Conservation (phyloP, 2,329 filamentous ascomycete genomes). For the Truncatella angustata region DNA sequence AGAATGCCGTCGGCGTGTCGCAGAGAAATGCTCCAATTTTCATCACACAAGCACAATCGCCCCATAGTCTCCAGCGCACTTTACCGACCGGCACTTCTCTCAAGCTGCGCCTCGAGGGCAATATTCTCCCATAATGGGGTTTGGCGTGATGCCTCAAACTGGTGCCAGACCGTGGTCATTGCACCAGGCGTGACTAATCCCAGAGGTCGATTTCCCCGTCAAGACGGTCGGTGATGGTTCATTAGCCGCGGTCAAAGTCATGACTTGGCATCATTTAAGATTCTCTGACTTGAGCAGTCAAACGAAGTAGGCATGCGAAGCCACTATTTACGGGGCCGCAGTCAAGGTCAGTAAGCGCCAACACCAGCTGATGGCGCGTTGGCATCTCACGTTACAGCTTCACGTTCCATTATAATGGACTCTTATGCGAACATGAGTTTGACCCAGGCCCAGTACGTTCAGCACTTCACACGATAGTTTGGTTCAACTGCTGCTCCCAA, state of each 20-base stretch:
- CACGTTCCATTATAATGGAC: not conserved
- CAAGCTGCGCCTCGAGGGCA: not conserved
- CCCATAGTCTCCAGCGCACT: not conserved
- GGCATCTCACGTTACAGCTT: constrained; percentile 3
- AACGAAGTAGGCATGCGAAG: not conserved
- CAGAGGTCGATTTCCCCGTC: no score
- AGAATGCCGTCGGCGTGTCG: constrained; percentile 4
- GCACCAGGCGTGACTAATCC: no score
- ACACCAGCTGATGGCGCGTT: not conserved
- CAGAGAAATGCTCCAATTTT: constrained; percentile 4
- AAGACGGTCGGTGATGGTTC: no score
- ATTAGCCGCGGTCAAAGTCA: not conserved
- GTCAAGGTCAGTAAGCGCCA: not conserved
- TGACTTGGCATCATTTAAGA: not conserved
- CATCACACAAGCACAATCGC: not conserved
- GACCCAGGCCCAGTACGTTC: no score
- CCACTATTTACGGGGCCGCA: not conserved
- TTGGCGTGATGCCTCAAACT: no score
- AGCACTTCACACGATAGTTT: no score
- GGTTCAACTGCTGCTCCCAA: no score
- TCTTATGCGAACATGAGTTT: no score
- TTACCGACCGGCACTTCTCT: not conserved
- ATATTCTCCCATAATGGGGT: not conserved
- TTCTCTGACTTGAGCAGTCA: not conserved
- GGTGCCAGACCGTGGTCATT: no score